Evolutionary conservation across 2,329 filamentous ascomycete genomes (phyloP).

Genomic region (Ceratocystis papillata): DNA sequence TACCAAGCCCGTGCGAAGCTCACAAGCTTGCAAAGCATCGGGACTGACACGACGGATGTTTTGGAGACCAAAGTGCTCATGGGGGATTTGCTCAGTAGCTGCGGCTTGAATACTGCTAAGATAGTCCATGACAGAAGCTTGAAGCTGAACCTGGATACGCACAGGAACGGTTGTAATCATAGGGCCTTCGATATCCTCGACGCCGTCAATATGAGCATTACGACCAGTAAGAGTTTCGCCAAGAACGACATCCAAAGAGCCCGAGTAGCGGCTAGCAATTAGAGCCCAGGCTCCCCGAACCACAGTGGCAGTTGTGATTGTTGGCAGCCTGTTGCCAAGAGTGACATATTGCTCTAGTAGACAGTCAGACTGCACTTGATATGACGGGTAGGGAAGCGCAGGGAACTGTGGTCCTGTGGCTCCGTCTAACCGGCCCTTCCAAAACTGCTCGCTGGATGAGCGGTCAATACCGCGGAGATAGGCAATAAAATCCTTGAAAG

Average conservation of each 20-base stretch:
- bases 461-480: slow-evolving; percentile 36
- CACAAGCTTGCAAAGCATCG: slow-evolving; percentile 45
- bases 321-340: slow-evolving; percentile 27
- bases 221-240: slow-evolving; percentile 51
- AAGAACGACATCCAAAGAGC: slow-evolving; percentile 44
- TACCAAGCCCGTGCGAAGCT: slow-evolving; percentile 45
- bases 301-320: slow-evolving; percentile 43
- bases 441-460: slow-evolving; percentile 36
- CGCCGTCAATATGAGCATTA: slow-evolving; percentile 38
- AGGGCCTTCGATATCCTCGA: slow-evolving; percentile 47
- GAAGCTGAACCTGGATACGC: slow-evolving; percentile 38
- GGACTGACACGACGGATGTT: slow-evolving; percentile 47
- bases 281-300: slow-evolving; percentile 51
- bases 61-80: slow-evolving; percentile 54
- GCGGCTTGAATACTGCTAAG: slow-evolving; percentile 47
- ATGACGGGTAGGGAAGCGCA: slow-evolving; percentile 37
- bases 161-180: slow-evolving; percentile 52
- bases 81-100: slow-evolving; percentile 47
- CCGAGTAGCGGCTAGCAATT: slow-evolving; percentile 43
- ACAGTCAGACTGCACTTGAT: slow-evolving; percentile 43
- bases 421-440: slow-evolving; percentile 38
- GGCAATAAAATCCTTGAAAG: slow-evolving; percentile 41
- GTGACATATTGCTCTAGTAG: slow-evolving; percentile 44
- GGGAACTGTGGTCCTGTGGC: slow-evolving; percentile 41
- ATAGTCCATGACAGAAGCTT: slow-evolving; percentile 39